Base-by-base conservation (phyloP, 768 basidiomycete genomes). In the Infundibulicybe gibba region DNA sequence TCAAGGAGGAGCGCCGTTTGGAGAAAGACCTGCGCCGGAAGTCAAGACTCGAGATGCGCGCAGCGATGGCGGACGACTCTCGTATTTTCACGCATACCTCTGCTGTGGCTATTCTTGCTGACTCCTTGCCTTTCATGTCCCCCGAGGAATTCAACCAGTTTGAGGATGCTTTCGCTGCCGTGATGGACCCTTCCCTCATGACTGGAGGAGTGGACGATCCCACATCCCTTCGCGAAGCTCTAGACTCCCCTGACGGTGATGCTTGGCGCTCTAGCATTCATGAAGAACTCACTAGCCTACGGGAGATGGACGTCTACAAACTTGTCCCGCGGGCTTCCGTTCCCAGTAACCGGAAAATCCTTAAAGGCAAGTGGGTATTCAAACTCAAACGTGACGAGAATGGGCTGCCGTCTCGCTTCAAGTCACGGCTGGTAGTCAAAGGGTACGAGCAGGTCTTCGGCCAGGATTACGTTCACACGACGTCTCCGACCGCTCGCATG, bases 361-460 rank as follows among this genome's bases (percentile, higher is more conserved):
- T n/a, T n/a, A n/a, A n/a, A n/a, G n/a, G n/a, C n/a, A n/a, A n/a
- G n/a, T n/a, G n/a, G n/a, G n/a, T n/a, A n/a, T n/a, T n/a, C n/a
- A n/a, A n/a, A 9, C 21, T 50, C 5, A 73, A 74, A 50, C 44
- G 48, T 14, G 56, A 71, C 45, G 48, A 35, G 9, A 13, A 41
- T 8, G 66, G 68, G 14, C 47, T 41, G 0, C 45, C 65, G n/a
- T 32, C 35, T 2, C 45, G 57, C 1, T 61, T 66, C 50, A 72
- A 72, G 45, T 73, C 67, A 1, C 46, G 68, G 5, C 57, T 66
- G n/a, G n/a, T n/a, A n/a, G n/a, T n/a, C n/a, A n/a, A n/a, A n/a
- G n/a, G n/a, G n/a, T n/a, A n/a, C n/a, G n/a, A n/a, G n/a, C n/a
- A n/a, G n/a, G n/a, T n/a, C n/a, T n/a, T n/a, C n/a, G n/a, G n/a